These are phyloP conservation scores for Lentinula aciculospora DNA, from an alignment of 768 basidiomycete species.

Conservation along the genomic window DNA sequence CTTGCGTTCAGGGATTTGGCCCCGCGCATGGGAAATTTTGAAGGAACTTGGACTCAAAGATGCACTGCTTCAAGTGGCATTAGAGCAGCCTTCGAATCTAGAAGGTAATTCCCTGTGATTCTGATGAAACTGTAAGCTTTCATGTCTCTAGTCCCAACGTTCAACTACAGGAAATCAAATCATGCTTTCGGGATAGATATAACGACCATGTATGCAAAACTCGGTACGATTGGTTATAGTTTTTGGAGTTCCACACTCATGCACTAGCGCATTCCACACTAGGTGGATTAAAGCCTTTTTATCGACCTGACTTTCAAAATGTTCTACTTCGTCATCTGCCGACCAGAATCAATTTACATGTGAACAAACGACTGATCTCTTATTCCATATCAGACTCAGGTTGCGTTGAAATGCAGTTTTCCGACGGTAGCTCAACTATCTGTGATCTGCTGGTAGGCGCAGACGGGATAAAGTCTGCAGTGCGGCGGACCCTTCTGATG, in stretches of 20 bases:
- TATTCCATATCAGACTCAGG: conserved; percentile 18
- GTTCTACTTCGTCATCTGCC: conserved; percentile 23
- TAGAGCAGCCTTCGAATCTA: conserved; percentile 18
- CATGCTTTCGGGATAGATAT: conserved; percentile 23
- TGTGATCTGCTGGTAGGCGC: conserved; percentile 37
- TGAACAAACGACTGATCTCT: conserved; percentile 25
- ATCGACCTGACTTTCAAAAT: conserved; percentile 31
- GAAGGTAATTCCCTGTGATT: conserved; percentile 12
- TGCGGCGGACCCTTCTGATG: conserved; percentile 20
- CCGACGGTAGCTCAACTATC: conserved; percentile 23
- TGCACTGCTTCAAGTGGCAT: conserved; percentile 19
- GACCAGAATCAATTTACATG: conserved; percentile 21
- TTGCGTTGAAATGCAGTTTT: conserved; percentile 26
- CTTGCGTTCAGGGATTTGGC: conserved; percentile 24
- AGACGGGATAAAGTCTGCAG: conserved; percentile 35
- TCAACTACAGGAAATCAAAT: conserved; percentile 25
- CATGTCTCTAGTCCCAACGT: background rate
- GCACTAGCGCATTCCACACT: background rate
- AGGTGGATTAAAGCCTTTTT: conserved; percentile 26
- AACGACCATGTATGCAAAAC: conserved; percentile 16
- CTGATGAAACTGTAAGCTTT: background rate
- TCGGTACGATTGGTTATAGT: too few species aligned
- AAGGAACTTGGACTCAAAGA: conserved; percentile 32
- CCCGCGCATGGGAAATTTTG: conserved; percentile 35
- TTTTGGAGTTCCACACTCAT: too few species aligned